phyloP scores from a whole-genome alignment of 1,284 basidiomycete genomes.

The Pisolithus thermaeus region DNA sequence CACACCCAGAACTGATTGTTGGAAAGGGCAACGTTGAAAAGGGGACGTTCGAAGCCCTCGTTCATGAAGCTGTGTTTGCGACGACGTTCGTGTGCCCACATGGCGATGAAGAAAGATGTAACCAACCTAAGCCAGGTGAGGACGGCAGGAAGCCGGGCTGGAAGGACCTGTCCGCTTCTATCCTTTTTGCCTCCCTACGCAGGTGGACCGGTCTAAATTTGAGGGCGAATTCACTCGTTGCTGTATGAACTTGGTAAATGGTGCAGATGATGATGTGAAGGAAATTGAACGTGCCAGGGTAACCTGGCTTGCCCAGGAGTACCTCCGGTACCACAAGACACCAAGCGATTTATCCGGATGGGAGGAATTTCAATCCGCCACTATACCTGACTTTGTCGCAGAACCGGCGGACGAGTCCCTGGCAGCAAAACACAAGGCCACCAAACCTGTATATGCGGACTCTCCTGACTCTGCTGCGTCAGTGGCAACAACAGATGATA shows the following conservation, averaged over 20 bases:
- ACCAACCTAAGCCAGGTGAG: slow-evolving; percentile 3
- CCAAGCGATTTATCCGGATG: slow-evolving; percentile 50
- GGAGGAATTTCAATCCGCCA: slow-evolving; percentile 51
- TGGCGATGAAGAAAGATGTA: slow-evolving; percentile 7
- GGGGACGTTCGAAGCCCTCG: slow-evolving; percentile 69
- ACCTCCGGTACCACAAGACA: slow-evolving; percentile 49
- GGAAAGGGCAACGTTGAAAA: slow-evolving; percentile 42
- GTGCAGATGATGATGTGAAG: slow-evolving; percentile 41
- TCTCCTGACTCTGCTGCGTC: slow-evolving; percentile 37
- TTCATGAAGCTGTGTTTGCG: slow-evolving; percentile 76
- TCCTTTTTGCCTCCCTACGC: slow-evolving; percentile 54
- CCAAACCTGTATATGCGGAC: slow-evolving; percentile 44
- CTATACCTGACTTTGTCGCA: slow-evolving; percentile 35
- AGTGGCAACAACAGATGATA: slow-evolving; percentile 37
- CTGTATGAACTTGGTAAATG: slow-evolving; percentile 55
- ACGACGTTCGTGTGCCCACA: slow-evolving; percentile 45
- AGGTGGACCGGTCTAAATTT: slow-evolving; percentile 51
- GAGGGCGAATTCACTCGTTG: slow-evolving; percentile 67
- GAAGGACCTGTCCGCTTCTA: slow-evolving; percentile 55
- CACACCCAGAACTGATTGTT: slow-evolving; percentile 63
- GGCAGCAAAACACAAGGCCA: slow-evolving; percentile 45
- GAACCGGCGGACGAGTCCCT: slow-evolving; percentile 14
- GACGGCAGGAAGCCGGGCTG: slow-evolving; percentile 34
- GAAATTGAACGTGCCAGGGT: slow-evolving; percentile 42
- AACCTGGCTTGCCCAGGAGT: slow-evolving; percentile 60